Evolutionary conservation across 1,284 basidiomycete genomes (phyloP), one percentile per base, ranked within the genome.

Genomic region (Cerrena zonata): DNA sequence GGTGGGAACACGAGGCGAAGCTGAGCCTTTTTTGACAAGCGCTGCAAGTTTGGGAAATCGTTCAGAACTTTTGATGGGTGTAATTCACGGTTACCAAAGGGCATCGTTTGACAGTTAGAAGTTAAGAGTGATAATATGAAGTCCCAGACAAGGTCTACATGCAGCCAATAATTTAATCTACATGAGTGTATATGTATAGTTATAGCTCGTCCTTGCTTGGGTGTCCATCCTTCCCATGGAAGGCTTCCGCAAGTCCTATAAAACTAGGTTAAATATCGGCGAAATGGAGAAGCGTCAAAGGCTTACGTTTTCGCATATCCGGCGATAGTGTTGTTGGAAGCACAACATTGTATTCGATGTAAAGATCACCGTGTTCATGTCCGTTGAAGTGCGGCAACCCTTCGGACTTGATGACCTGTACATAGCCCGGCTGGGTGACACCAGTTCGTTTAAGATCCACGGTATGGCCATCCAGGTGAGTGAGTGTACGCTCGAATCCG

Each of bases 361-460:
- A 97, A 49, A 97, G 73, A 66, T 94, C 86, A 24, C 94, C 94
- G 56, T 86, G 78, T 2, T 74, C 72, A 10, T 76, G 70, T 13
- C 53, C 52, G 27, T 72, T 78, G 59, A 80, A 88, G 23, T 84
- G 63, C 2, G 92, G 91, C 91, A 95, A 91, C 2, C 94, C 94
- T 65, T 97, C 91, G 34, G 80, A 90, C 57, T 86, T 78, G 45
- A 97, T 77, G 11, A 78, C 81, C 65, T 96, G 88, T 4, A 96
- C 90, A 64, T 86, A 91, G 4, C 89, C 89, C 56, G 94, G 94
- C 64, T 98, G 94, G 37, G 94, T 96, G 1, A 94, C 89, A 12
- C 83, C 86, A 30, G 75, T 72, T 49, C 91, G 78, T 38, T 75
- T 72, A 19, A 98, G 69, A 43, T 77, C 74, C 41, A 97, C 79